Evolutionary conservation across 495 filamentous ascomycete genomes (phyloP), one percentile per base, ranked within the genome.

Genomic region (Amniculicola lignicola): DNA sequence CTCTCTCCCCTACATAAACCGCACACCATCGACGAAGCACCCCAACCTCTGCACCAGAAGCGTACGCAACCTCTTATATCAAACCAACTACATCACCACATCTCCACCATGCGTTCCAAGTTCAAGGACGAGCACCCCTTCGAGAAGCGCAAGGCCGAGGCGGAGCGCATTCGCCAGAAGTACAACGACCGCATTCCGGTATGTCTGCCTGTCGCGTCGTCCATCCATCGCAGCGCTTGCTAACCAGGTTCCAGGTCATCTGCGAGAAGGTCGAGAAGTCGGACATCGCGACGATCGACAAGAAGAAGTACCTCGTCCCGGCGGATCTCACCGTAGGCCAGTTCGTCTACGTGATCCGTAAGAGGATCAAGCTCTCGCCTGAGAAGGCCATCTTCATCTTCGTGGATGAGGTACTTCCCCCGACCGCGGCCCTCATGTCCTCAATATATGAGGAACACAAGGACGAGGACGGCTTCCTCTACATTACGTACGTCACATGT

Each of bases 301-400:
- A 99, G 85, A 99, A 99, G 84, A 99, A 99, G 78, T 99, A 99
- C 69, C 83, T 99, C 6, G 93, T 99, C 15, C 93, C 93, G 0
- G 89, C 93, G 54, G 93, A 99, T 70, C 84, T 99, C 62, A 99
- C 94, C 50, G 93, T 99, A 35, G 93, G 93, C 64, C 93, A 99
- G 85, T 99, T 99, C 72, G 93, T 99, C 76, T 99, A 99, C 72
- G 93, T 99, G 42, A 99, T 99, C 75, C 90, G 93, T 71, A 99
- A 99, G 81, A 87, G 93, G 63, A 99, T 99, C 79, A 99, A 99
- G 88, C 80, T 99, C 47, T 96, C 90, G 10, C 93, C 93, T 6
- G 93, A 99, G 79, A 99, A 99, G 80, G 93, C 93, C 62, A 99
- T 99, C 79, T 99, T 99, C 81, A 99, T 99, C 81, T 99, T 97